These are phyloP conservation scores for Botrytis porri DNA, from an alignment of 2,329 filamentous ascomycete genomes.

Conservation along the genomic window DNA sequence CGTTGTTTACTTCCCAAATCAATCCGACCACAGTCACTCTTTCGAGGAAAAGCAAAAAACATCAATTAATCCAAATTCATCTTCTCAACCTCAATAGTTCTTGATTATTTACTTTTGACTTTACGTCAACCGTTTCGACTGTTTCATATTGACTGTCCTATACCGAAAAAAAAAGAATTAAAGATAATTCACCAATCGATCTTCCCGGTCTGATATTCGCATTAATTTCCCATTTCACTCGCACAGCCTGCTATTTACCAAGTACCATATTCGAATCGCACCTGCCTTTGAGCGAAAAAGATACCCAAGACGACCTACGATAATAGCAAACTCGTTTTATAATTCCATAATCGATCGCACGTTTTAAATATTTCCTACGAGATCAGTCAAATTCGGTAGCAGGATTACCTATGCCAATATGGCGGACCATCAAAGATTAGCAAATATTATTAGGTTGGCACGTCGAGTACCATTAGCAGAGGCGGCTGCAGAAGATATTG, in stretches of 20 bases:
- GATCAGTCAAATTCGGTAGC: constrained; percentile 15
- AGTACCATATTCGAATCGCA: constrained; percentile 21
- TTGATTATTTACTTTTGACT: not conserved
- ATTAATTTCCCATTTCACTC: constrained; percentile 4
- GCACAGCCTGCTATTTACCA: not conserved
- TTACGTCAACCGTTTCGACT: not conserved
- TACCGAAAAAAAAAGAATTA: not conserved
- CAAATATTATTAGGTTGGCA: constrained; percentile 33
- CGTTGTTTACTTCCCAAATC: constrained; percentile 27
- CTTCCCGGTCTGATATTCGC: not conserved
- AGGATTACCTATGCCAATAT: constrained; percentile 23
- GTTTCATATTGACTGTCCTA: not conserved
- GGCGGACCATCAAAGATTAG: constrained; percentile 27
- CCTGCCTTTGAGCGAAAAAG: constrained; percentile 22
- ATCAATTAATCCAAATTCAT: not conserved
- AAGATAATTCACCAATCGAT: constrained; percentile 9
- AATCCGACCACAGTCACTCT: constrained; percentile 39
- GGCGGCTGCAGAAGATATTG: constrained; percentile 23
- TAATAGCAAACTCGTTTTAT: not conserved
- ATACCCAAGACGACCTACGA: not conserved
- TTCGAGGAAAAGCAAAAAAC: constrained; percentile 23
- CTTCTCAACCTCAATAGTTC: not conserved
- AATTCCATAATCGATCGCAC: constrained; percentile 10
- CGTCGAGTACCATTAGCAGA: constrained; percentile 28
- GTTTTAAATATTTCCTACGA: not conserved